Evolutionary conservation across 2,329 filamentous ascomycete genomes (phyloP), one percentile per base, ranked within the genome.

Genomic region (Penicillium sp.): DNA sequence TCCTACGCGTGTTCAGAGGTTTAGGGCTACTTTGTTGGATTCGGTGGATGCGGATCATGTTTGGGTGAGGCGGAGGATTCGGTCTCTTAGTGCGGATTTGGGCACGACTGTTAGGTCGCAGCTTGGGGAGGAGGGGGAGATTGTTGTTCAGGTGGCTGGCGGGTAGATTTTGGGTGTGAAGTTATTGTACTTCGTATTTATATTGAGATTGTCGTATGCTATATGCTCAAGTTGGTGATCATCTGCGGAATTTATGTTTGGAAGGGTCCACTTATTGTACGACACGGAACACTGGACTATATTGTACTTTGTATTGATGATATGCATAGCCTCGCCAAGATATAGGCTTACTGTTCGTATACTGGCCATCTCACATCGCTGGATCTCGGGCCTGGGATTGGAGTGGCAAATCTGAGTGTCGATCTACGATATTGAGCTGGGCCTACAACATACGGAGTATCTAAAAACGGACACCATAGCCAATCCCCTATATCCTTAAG

Each of bases 1-100:
- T 38, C 73, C 72, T n/a, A 73, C 68, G 13, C 55, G 64, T 9
- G 68, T 73, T 58, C 59, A 68, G 19, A 38, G 48, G n/a, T 75
- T 74, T 53, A 63, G 67, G 52, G 70, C 66, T 8, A 62, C 64
- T 45, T 51, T 72, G 54, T 54, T 75, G 27, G 47, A 62, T n/a
- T 13, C 11, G 6, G 43, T 47, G 2, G 70, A 74, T 61, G 18
- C 42, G 7, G 72, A 74, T 59, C 47, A 49, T 34, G 38, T 67
- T 70, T 65, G 48, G 46, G 5, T 75, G 67, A 34, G 27, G 5
- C 14, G 10, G 14, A 49, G 5, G 47, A 34, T 49, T 26, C n/a
- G 27, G 4, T 16, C 18, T 36, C 38, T 49, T n/a, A 49, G 27
- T 43, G 29, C 14, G 4, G 36, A 49, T 18, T 41, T 49, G 18